Base-by-base conservation (phyloP, 306 rosid species). In the Acacia melanoxylon region DNA sequence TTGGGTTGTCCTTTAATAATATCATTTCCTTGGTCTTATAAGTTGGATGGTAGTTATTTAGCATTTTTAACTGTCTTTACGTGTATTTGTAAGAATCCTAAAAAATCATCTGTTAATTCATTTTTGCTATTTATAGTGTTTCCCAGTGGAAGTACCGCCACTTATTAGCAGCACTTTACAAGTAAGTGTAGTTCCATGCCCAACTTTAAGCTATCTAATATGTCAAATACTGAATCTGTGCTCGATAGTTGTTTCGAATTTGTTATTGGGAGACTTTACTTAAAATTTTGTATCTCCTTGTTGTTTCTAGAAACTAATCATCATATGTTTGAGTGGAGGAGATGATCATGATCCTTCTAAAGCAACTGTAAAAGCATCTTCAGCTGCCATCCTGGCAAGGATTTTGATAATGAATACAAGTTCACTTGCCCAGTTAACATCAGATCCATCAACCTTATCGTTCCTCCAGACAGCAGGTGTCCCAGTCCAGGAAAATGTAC, bases 321-420 rank as follows among this genome's bases (percentile, higher is more conserved):
- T 89, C 69, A 73, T 89, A 69, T 91, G 98, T 86, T 89, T 93
- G 90, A 89, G 90, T 82, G 99, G 98, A 80, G 93, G 94, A 86
- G 98, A 95, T 81, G 97, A 95, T 54, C 88, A 40, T 12, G 95
- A 93, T 83, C 97, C 98, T 76, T 90, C 94, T 45, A 95, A 89
- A 90, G 82, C 92, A 62, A 86, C 93, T 68, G 95, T 91, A 79
- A 95, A 91, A 89, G 95, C 97, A 86, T 91, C 87, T 84, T 88
- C 98, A 81, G 99, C 97, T 89, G 94, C 99, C 87, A 91, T 93
- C 84, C 89, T 95, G 63, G 99, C 98, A 76, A 93, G 98, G 86
- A 80, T 95, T 85, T 86, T 95, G 93, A 97, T 95, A 83, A 91
- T 92, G 97, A 93, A 92, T 90, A 91, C 99, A 83, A 95, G 90